Conservation (phyloP, 2,329 filamentous ascomycete genomes). For the Metarhizium anisopliae region DNA sequence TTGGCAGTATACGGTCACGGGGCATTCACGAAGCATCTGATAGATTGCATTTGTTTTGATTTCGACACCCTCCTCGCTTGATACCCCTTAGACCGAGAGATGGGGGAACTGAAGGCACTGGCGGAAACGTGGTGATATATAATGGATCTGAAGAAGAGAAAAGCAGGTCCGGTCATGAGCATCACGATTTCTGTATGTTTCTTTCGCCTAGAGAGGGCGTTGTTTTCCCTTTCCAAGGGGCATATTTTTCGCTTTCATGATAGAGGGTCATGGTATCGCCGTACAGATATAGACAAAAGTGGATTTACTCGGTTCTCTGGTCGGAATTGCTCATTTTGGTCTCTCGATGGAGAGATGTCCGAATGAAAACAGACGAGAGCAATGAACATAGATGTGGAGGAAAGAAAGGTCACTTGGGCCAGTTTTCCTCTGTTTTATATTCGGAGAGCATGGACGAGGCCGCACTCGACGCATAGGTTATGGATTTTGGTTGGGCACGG, state of each 20-base stretch:
- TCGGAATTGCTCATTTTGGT: slow-evolving; percentile 26
- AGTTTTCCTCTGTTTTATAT: slow-evolving; percentile 23
- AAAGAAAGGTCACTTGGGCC: slow-evolving; percentile 23
- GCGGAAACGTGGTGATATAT: slow-evolving; percentile 26
- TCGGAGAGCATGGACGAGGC: slow-evolving; percentile 27
- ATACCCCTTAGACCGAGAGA: slow-evolving; percentile 35
- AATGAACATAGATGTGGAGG: slow-evolving; percentile 23
- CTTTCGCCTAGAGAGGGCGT: slow-evolving; percentile 27
- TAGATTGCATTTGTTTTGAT: slow-evolving; percentile 36
- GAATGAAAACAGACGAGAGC: slow-evolving; percentile 17
- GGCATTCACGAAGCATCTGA: slow-evolving; percentile 34
- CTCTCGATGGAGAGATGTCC: slow-evolving; percentile 18
- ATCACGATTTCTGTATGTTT: slow-evolving; percentile 28
- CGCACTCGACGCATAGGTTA: slow-evolving; percentile 27
- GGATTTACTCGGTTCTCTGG: slow-evolving; percentile 54
- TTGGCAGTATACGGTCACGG: slow-evolving; percentile 26
- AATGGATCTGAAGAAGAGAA: slow-evolving; percentile 19
- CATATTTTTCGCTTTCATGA: slow-evolving; percentile 32
- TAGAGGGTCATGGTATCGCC: slow-evolving; percentile 37
- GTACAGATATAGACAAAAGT: slow-evolving; percentile 54
- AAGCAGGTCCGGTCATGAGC: slow-evolving; percentile 14
- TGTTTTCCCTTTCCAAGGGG: slow-evolving; percentile 19
- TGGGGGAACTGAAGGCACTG: slow-evolving; percentile 29
- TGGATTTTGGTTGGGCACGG: slow-evolving; percentile 26
- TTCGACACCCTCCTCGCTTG: slow-evolving; percentile 33